Conservation (phyloP, 768 basidiomycete species). For the Antrodiella citrinella region DNA sequence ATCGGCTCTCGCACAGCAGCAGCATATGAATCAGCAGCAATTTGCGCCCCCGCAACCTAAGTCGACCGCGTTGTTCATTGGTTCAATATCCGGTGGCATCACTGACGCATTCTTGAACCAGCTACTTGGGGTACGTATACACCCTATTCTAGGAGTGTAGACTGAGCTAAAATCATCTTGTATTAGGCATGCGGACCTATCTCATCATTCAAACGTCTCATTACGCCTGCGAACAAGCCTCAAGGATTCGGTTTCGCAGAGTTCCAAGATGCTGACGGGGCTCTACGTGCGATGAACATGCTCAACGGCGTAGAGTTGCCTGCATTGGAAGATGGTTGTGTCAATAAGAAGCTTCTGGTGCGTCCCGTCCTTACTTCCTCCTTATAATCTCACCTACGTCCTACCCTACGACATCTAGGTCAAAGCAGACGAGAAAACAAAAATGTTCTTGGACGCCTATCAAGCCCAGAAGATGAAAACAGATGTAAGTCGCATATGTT, state of each 20-base stretch:
- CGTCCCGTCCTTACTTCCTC: conserved; percentile 25
- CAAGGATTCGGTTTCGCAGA: conserved; percentile 98
- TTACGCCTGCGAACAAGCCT: conserved; percentile 87
- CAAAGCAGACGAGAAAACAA: conserved; percentile 95
- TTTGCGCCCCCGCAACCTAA: conserved; percentile 69
- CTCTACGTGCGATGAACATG: conserved; percentile 64
- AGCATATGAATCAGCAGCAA: conserved; percentile 46
- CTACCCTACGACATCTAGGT: conserved; percentile 39
- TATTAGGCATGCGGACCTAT: conserved; percentile 82
- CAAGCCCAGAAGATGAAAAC: conserved; percentile 69
- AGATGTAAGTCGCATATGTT: conserved; percentile 69
- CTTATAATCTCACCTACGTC: conserved; percentile 22
- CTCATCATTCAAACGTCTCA: conserved; percentile 85
- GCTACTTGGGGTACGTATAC: conserved; percentile 62
- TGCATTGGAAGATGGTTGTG: conserved; percentile 50
- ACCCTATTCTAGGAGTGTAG: not conserved
- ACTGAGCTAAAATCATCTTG: not conserved
- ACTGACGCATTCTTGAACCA: conserved; percentile 74
- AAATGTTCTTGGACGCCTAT: conserved; percentile 80
- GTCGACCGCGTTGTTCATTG: conserved; percentile 78
- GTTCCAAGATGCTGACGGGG: conserved; percentile 89
- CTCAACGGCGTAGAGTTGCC: conserved; percentile 59
- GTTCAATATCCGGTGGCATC: conserved; percentile 91
- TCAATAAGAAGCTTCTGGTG: conserved; percentile 62
- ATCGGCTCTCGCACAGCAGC: conserved; percentile 83